Percentiles rank a stretch among this genome's conserved stretches.
phyloP scores from a whole-genome alignment of 805 yeast genomes.

The Yamadazyma paraphyllophila region DNA sequence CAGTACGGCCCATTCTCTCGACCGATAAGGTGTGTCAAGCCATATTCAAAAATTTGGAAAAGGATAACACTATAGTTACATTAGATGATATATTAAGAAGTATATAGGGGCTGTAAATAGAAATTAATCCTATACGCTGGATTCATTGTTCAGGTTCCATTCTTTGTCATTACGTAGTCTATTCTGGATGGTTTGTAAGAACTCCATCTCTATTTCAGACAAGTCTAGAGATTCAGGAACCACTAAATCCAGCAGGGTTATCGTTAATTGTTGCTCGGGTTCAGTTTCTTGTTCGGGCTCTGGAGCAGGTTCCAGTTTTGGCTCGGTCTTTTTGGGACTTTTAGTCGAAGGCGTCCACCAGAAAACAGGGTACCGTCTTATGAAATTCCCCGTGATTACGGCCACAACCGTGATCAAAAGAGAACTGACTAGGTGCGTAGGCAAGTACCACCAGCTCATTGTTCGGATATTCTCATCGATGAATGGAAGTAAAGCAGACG shows the following conservation, averaged over 20 bases:
- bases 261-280: constrained; percentile 2
- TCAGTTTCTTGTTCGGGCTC: background rate
- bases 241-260: constrained; percentile 2
- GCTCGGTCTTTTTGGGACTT: background rate
- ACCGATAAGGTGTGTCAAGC: constrained; percentile 68
- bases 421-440: constrained; percentile 50
- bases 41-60: constrained; percentile 53
- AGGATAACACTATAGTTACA: constrained; percentile 55
- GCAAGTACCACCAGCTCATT: constrained; percentile 68
- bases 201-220: constrained; percentile 25
- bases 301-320: background rate
- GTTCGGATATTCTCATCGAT: constrained; percentile 42
- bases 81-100: constrained; percentile 25
- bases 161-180: constrained; percentile 9
- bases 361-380: constrained; percentile 52
- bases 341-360: constrained; percentile 53
- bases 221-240: constrained; percentile 25
- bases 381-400: constrained; percentile 51
- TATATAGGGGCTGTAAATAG: background rate
- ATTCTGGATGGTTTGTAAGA: constrained; percentile 23
- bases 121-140: background rate
- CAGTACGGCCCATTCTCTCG: constrained; percentile 61
- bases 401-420: constrained; percentile 50
- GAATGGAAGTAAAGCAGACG: constrained; percentile 59
- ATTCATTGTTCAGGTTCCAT: background rate